Conservation (phyloP, 352 stramenopile species). For the Phytopythium litorale region DNA sequence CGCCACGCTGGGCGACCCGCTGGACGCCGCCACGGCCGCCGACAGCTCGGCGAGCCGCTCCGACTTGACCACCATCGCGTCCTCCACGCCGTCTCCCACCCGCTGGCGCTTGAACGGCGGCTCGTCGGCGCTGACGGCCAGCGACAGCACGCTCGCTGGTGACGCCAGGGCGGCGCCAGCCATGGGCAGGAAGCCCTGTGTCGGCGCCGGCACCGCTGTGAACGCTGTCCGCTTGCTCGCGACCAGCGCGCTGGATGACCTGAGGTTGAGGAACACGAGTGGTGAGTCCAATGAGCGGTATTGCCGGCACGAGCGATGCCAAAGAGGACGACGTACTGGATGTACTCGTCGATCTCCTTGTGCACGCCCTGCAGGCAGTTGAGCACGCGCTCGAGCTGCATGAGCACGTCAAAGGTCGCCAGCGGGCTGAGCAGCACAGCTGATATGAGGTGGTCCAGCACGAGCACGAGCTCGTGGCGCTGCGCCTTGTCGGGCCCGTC, state of each 20-base stretch:
- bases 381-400: slow-evolving; percentile 37
- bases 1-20: slow-evolving; percentile 7
- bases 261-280: slow-evolving; percentile 3
- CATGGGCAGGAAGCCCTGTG: neutral
- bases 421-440: slow-evolving; percentile 54
- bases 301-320: neutral
- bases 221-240: slow-evolving; percentile 27
- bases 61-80: slow-evolving; percentile 41
- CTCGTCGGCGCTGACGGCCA: slow-evolving; percentile 12
- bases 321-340: slow-evolving; percentile 29
- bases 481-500: slow-evolving; percentile 30
- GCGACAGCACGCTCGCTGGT: slow-evolving; percentile 8
- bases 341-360: slow-evolving; percentile 58
- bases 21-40: slow-evolving; percentile 10
- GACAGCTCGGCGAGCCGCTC: slow-evolving; percentile 30
- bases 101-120: slow-evolving; percentile 29
- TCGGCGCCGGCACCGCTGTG: neutral
- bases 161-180: neutral
- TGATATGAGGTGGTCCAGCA: slow-evolving; percentile 68
- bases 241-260: slow-evolving; percentile 36
- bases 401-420: slow-evolving; percentile 24
- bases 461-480: slow-evolving; percentile 55
- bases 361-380: slow-evolving; percentile 29
- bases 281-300: no score
- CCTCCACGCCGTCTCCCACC: slow-evolving; percentile 13